Percentiles rank a stretch among this genome's conserved stretches.
Evolutionary conservation across 202 grass and related monocot species (phyloP).

Genomic region (Schoenoplectus triqueter): DNA sequence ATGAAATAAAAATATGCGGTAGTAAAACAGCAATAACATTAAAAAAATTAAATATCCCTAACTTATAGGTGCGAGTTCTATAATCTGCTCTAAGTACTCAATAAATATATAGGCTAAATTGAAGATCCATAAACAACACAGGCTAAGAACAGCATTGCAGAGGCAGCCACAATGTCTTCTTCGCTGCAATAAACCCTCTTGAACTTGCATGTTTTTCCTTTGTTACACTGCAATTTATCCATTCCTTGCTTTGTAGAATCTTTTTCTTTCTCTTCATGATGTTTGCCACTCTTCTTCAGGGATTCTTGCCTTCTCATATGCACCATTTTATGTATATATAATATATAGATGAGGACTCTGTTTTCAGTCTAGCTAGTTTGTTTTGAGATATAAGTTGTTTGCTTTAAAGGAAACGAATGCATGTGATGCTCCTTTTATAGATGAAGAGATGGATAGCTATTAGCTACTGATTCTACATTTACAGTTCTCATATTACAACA

Average conservation of each 20-base stretch:
- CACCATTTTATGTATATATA: conserved; percentile 46
- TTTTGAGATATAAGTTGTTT: neutral
- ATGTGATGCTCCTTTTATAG: conserved; percentile 46
- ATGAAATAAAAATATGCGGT: too few relatives aligned
- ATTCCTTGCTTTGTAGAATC: conserved; percentile 44
- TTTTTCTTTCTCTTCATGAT: conserved; percentile 37
- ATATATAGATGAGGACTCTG: conserved; percentile 37
- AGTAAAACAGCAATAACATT: too few relatives aligned
- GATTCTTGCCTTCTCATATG: conserved; percentile 42
- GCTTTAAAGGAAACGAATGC: conserved; percentile 31
- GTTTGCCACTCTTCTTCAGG: conserved; percentile 39
- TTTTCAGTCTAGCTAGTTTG: neutral
- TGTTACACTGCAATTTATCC: conserved; percentile 65
- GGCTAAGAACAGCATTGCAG: conserved; percentile 77
- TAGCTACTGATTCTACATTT: neutral
- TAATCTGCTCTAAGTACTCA: too few relatives aligned
- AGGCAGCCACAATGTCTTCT: conserved; percentile 66
- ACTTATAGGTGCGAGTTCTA: too few relatives aligned
- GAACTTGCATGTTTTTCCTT: conserved; percentile 80
- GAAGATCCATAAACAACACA: conserved; percentile 68
- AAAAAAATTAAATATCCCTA: too few relatives aligned
- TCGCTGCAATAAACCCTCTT: conserved; percentile 87
- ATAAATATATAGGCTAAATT: neutral
- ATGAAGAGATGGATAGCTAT: neutral
- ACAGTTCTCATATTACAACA: neutral